Base-by-base conservation (phyloP, 805 yeast genomes). In the Middelhovenomyces tepae region DNA sequence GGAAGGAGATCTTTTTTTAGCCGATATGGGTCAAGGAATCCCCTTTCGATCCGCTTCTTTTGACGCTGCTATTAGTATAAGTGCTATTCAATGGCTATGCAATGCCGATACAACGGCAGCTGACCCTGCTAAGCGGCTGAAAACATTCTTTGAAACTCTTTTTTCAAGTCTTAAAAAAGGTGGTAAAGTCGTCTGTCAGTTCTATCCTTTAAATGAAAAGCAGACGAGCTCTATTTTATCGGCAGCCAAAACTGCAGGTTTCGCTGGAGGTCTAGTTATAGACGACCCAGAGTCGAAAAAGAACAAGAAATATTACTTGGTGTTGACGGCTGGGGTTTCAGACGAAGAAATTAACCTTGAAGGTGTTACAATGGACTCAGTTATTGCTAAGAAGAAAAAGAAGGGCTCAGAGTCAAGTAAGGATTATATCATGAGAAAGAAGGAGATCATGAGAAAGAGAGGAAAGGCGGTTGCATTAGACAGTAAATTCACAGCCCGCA, bases 71-170 rank as follows among this genome's bases (percentile, higher is more conserved):
- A 83, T 91, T 20, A 79, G 93, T 16, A 85, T 91, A 42, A 80
- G 94, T 22, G 98, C 93, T 8, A 86, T 91, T 32, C 98, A 91
- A 57, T 91, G 98, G 98, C 71, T 91, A 26, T 87, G 96, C 64
- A 91, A 91, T 55, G 97, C 97, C 2, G 98, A 91, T 56, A 69
- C 84, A 4, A 59, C 84, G 2, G 65, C 68, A 24, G 78, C 76
- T 34, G 94, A 87, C 51, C 98, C 98, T 15, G 78, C 79, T 52
- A 71, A 69, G 49, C 73, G 98, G 56, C 59, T 85, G 35, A 63
- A 78, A 59, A 64, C 81, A 29, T 91, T 91, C 51, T 91, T 91
- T 68, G 81, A 82, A 56, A 78, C 95, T 0, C 64, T 91, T 33
- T 91, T 83, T 57, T 85, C 95, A 0, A 65, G 85, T 22, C 65